Evolutionary conservation across 2,329 filamentous ascomycete species (phyloP).

Genomic region (Fusarium duplospermum): DNA sequence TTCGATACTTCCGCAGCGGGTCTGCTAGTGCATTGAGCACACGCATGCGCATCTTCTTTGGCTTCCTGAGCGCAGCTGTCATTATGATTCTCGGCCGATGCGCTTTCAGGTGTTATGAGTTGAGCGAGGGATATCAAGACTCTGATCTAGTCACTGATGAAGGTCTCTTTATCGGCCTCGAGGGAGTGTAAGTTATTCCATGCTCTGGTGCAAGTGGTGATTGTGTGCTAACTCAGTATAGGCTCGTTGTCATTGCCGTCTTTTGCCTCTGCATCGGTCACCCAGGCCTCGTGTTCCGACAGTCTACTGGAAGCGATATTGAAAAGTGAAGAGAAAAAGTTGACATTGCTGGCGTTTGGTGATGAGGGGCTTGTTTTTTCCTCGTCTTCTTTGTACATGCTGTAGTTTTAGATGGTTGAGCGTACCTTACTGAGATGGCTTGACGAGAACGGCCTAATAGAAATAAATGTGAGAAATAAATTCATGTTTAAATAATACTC

Average conservation of each 20-base stretch:
- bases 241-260: constrained; percentile 51
- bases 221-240: constrained; percentile 28
- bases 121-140: constrained; percentile 68
- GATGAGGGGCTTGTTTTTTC: background rate
- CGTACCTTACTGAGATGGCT: background rate
- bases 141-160: constrained; percentile 65
- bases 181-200: constrained; percentile 56
- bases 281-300: constrained; percentile 48
- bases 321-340: constrained; percentile 9
- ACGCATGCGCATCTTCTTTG: constrained; percentile 58
- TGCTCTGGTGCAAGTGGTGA: fast-evolving
- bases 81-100: constrained; percentile 70
- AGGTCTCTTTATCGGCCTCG: constrained; percentile 64
- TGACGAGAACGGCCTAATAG: background rate
- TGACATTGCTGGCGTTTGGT: background rate
- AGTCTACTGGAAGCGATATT: constrained; percentile 5
- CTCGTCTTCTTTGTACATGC: background rate
- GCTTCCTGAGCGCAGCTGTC: constrained; percentile 64
- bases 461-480: background rate
- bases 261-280: constrained; percentile 53
- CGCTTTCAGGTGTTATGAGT: constrained; percentile 72
- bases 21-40: constrained; percentile 27
- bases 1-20: constrained; percentile 50
- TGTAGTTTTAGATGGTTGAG: background rate
- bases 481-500: background rate